Conservation (phyloP, 371 early-diverging fungal genomes). For the Mucor saturninus region DNA sequence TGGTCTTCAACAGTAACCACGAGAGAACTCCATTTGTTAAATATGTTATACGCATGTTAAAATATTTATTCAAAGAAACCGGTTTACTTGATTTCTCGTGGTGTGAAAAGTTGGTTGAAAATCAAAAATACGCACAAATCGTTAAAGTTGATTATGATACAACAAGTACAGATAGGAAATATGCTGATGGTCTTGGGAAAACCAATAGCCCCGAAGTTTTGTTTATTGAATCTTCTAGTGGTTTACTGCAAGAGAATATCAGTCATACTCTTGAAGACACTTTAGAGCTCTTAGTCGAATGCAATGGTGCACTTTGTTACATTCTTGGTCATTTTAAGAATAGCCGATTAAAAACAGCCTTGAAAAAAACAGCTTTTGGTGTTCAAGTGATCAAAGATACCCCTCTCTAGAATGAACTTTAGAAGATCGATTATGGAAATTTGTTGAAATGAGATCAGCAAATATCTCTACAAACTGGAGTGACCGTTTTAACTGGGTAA, state of each 20-base stretch:
- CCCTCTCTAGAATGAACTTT: conserved; percentile 10
- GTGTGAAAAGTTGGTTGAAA: conserved; percentile 15
- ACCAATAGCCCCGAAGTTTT: background rate
- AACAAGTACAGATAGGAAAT: background rate
- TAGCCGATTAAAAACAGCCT: no score
- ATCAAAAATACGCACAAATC: conserved; percentile 9
- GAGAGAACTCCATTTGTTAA: conserved; percentile 33
- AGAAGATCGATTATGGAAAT: conserved; percentile 13
- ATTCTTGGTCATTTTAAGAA: conserved; percentile 1
- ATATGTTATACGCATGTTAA: conserved; percentile 28
- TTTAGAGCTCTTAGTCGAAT: conserved; percentile 5
- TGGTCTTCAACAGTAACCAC: conserved; percentile 12
- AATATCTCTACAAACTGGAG: conserved; percentile 72
- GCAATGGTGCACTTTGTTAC: background rate
- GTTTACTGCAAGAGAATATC: background rate
- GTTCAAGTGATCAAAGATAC: background rate
- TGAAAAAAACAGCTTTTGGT: no score
- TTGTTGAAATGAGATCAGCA: conserved; percentile 68
- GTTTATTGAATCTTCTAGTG: conserved; percentile 10
- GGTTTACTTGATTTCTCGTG: conserved; percentile 19
- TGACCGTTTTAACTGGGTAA: conserved; percentile 76
- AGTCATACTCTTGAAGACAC: conserved; percentile 11
- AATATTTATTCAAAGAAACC: conserved; percentile 16
- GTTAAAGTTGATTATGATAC: conserved; percentile 4
- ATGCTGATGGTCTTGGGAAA: conserved; percentile 12